These are phyloP conservation scores for Cryptococcus sp. DNA, from an alignment of 1,284 basidiomycete species.

Conservation along the genomic window DNA sequence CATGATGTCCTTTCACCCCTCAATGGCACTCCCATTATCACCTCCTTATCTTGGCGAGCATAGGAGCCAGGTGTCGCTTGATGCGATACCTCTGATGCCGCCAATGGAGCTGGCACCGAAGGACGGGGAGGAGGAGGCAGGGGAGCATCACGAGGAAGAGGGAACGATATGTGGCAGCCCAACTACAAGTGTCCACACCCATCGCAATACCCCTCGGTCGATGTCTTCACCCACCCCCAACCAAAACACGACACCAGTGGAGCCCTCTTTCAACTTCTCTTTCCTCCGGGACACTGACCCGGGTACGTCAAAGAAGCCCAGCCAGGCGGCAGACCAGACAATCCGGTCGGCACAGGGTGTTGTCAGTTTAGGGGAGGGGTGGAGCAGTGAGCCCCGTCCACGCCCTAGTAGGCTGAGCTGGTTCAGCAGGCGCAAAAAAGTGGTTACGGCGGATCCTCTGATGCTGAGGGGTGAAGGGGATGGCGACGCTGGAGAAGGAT, in stretches of 20 bases:
- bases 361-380: constrained; percentile 42
- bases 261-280: too few relatives aligned
- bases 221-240: background rate
- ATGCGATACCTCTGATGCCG: background rate
- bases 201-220: background rate
- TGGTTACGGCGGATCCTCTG: constrained; percentile 20
- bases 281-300: too few relatives aligned
- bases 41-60: background rate
- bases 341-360: constrained; percentile 37
- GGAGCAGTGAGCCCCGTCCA: constrained; percentile 31
- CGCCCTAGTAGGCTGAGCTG: constrained; percentile 9
- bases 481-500: background rate
- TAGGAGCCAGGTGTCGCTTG: background rate
- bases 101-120: background rate
- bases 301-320: background rate
- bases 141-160: background rate
- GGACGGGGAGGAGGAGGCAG: background rate
- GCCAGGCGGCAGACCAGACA: constrained; percentile 18
- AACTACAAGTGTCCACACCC: background rate
- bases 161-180: background rate
- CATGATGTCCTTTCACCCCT: too few relatives aligned
- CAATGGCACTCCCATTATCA: background rate
- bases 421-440: constrained; percentile 5
- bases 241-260: too few relatives aligned
- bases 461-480: constrained; percentile 15